A percentile compares a stretch with the other conserved stretches of the same genome.
These are phyloP conservation scores for Saprolegnia parasitica DNA, from an alignment of 352 stramenopile species.

Conservation along the genomic window DNA sequence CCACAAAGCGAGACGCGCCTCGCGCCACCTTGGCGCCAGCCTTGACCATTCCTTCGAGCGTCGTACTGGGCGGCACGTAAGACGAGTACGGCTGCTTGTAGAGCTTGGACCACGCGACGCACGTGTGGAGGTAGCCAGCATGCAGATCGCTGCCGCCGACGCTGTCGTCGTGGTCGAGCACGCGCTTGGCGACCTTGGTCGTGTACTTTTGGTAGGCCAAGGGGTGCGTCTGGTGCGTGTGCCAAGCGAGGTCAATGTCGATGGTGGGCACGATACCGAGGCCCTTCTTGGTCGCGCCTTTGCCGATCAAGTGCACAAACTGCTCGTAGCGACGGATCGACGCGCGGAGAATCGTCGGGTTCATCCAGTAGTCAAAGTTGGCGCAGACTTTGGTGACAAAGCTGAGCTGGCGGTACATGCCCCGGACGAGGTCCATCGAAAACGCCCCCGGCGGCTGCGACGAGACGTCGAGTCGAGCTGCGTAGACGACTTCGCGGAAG, in stretches of 20 bases:
- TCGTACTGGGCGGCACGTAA: not conserved
- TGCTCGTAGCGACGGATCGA: slow-evolving; percentile 2
- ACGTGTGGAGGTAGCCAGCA: not conserved
- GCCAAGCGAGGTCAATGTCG: not conserved
- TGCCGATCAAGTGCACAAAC: not conserved
- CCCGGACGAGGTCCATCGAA: not conserved
- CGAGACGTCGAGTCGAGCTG: not conserved
- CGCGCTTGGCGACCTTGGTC: not conserved
- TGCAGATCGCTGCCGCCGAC: not conserved
- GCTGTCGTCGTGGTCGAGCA: not conserved
- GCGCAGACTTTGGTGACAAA: not conserved
- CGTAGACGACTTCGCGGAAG: not conserved
- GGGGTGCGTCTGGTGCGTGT: not conserved
- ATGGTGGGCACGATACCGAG: not conserved
- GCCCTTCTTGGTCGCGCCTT: not conserved
- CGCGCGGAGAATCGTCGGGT: not conserved
- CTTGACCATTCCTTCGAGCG: not conserved
- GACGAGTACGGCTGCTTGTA: not conserved
- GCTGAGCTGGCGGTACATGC: slow-evolving; percentile 4
- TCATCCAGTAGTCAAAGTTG: not conserved
- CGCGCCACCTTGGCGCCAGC: not conserved
- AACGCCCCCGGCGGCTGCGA: not conserved
- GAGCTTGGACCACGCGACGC: not conserved
- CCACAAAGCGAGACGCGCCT: not conserved
- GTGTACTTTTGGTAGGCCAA: not conserved